phyloP scores from a whole-genome alignment of 345 rosid species.

The Boechera stricta region DNA sequence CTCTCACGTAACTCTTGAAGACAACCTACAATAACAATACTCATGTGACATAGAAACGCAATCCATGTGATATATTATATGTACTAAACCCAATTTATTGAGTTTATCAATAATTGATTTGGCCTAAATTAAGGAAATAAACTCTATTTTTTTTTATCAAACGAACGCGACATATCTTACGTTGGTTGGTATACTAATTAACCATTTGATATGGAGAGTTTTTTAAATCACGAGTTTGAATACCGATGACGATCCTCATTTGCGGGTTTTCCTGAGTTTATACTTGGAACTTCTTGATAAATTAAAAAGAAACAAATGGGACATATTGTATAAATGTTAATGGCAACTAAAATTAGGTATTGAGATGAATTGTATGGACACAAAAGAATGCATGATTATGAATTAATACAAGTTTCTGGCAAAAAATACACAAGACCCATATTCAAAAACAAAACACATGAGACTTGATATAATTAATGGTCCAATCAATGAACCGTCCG shows the following conservation, averaged over 20 bases:
- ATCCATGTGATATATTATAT: conserved; percentile 6
- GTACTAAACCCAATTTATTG: background rate
- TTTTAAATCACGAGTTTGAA: too few relatives aligned
- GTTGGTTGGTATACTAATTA: too few relatives aligned
- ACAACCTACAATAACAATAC: background rate
- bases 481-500: conserved; percentile 15
- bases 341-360: background rate
- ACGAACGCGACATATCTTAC: too few relatives aligned
- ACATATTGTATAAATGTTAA: background rate
- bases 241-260: too few relatives aligned
- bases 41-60: conserved; percentile 11
- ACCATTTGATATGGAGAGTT: too few relatives aligned
- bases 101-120: too few relatives aligned
- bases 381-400: background rate
- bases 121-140: too few relatives aligned
- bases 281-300: too few relatives aligned
- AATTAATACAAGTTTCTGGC: background rate
- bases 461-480: conserved; percentile 3
- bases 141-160: too few relatives aligned
- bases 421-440: background rate
- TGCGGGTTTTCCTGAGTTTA: too few relatives aligned
- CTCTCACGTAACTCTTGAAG: conserved; percentile 29
- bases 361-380: background rate
- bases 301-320: too few relatives aligned
- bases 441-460: conserved; percentile 29